Conservation (phyloP, 768 basidiomycete genomes). For the Grammothele lineata region DNA sequence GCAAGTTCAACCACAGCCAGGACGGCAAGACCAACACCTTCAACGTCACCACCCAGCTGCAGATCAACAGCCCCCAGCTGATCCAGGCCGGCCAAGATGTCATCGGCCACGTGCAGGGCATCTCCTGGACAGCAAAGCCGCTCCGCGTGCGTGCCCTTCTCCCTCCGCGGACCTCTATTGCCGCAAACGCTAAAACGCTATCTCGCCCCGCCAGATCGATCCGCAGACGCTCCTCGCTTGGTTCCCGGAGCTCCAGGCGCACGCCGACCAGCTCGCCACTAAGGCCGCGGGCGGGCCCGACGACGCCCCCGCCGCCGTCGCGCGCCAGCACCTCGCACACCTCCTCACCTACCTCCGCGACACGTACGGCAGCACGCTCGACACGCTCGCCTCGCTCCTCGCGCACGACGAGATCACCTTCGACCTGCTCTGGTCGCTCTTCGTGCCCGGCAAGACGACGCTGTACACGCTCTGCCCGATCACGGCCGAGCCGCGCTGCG, state of each 20-base stretch:
- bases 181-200: slow-evolving; percentile 5
- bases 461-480: slow-evolving; percentile 51
- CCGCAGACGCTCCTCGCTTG: slow-evolving; percentile 55
- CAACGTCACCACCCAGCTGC: slow-evolving; percentile 29
- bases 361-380: slow-evolving; percentile 48
- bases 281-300: slow-evolving; percentile 32
- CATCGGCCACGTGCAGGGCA: slow-evolving; percentile 52
- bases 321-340: slow-evolving; percentile 44
- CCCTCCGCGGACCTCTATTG: background rate
- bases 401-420: slow-evolving; percentile 57
- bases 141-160: slow-evolving; percentile 38
- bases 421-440: slow-evolving; percentile 52
- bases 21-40: slow-evolving; percentile 13
- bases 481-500: slow-evolving; percentile 50
- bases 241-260: slow-evolving; percentile 41
- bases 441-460: slow-evolving; percentile 46
- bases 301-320: slow-evolving; percentile 30
- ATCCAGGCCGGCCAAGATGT: slow-evolving; percentile 55
- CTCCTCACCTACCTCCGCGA: slow-evolving; percentile 45
- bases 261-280: slow-evolving; percentile 35
- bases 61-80: slow-evolving; percentile 57
- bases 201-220: slow-evolving; percentile 36
- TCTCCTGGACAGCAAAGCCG: slow-evolving; percentile 59
- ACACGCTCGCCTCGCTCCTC: slow-evolving; percentile 44
- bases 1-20: slow-evolving; percentile 21